Conservation (phyloP, 192 early-diverging fungal genomes). For the Chytriomyces sp. region DNA sequence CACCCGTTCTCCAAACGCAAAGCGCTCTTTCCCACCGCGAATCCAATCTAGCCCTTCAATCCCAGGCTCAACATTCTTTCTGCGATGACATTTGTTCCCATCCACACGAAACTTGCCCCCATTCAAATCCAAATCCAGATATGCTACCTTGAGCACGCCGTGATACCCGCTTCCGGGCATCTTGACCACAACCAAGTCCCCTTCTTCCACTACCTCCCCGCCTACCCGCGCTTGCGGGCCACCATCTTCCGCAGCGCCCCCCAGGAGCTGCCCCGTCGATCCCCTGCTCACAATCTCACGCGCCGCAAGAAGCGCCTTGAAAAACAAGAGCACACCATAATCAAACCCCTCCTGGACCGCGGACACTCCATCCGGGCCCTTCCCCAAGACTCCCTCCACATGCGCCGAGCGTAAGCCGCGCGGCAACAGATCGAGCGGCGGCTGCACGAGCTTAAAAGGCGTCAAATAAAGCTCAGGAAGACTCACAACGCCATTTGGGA, state of each 20-base stretch:
- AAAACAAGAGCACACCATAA: neutral
- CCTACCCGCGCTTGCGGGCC: neutral
- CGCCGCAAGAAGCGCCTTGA: neutral
- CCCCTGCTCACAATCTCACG: neutral
- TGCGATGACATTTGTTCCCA: neutral
- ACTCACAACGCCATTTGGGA: neutral
- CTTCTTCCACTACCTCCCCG: neutral
- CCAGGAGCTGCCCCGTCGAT: neutral
- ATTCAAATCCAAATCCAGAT: neutral
- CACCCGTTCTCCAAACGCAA: neutral
- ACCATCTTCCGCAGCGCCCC: neutral
- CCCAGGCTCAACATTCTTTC: neutral
- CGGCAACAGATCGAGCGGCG: neutral
- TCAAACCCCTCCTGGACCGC: slow-evolving; percentile 3
- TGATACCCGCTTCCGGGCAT: neutral
- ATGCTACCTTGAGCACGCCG: neutral
- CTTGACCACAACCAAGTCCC: neutral
- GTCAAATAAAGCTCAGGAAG: slow-evolving; percentile 9
- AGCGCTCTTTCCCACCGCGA: neutral
- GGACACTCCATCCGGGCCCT: neutral
- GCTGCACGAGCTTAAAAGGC: neutral
- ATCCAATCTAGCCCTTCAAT: neutral
- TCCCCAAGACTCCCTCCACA: neutral
- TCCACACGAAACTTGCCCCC: neutral
- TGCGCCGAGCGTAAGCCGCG: neutral